Conservation (phyloP, 2,329 filamentous ascomycete species). For the Colletotrichum simmondsii region DNA sequence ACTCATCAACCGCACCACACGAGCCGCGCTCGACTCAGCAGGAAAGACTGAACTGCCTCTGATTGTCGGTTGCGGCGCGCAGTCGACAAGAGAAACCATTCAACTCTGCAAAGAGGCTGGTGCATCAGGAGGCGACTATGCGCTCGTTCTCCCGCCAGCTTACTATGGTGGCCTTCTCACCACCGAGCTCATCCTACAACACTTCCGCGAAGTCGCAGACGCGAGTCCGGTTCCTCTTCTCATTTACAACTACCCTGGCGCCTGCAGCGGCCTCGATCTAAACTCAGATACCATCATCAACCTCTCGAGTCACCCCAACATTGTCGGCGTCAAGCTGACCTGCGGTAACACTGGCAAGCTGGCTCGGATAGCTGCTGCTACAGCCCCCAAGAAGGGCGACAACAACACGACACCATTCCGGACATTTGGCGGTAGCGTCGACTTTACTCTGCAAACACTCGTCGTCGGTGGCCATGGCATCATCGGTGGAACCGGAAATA, state of each 20-base stretch:
- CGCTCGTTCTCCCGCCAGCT: conserved; percentile 69
- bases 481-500: conserved; percentile 78
- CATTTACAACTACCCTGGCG: conserved; percentile 77
- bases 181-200: conserved; percentile 63
- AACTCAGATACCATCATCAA: conserved; percentile 70
- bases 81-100: conserved; percentile 72
- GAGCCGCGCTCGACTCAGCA: conserved; percentile 51
- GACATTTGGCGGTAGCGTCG: conserved; percentile 77
- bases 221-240: conserved; percentile 66
- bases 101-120: conserved; percentile 68
- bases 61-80: conserved; percentile 72
- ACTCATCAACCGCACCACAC: conserved; percentile 64
- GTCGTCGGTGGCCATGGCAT: conserved; percentile 78
- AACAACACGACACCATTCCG: conserved; percentile 59
- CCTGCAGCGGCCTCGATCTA: conserved; percentile 75
- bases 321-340: conserved; percentile 75
- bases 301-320: conserved; percentile 63
- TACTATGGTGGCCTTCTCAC: conserved; percentile 70
- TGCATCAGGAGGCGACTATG: conserved; percentile 70
- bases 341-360: conserved; percentile 75
- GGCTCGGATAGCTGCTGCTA: conserved; percentile 57
- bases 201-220: conserved; percentile 67
- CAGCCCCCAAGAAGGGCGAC: conserved; percentile 29
- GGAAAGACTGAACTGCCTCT: conserved; percentile 58
- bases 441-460: conserved; percentile 78